These are phyloP conservation scores for Sungouiella thailandica DNA, from an alignment of 805 yeast genomes.

Conservation along the genomic window DNA sequence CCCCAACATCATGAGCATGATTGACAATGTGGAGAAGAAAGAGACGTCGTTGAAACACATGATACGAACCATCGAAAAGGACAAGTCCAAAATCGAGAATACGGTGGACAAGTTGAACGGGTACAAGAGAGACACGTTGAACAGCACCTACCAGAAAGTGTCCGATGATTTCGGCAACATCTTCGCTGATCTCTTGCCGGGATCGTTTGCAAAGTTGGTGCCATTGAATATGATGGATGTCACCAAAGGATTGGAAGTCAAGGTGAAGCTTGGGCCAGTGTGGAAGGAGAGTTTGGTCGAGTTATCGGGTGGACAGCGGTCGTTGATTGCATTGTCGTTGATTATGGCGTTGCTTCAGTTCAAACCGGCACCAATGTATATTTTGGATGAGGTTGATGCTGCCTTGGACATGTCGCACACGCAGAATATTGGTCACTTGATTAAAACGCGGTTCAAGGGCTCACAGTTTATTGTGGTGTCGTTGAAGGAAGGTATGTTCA, in stretches of 20 bases:
- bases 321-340: conserved; percentile 85
- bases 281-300: conserved; percentile 97
- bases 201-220: conserved; percentile 83
- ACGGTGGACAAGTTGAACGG: conserved; percentile 80
- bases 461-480: conserved; percentile 96
- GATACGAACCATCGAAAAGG: conserved; percentile 84
- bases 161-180: conserved; percentile 85
- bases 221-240: conserved; percentile 78
- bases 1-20: conserved; percentile 82
- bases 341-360: conserved; percentile 89
- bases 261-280: conserved; percentile 81
- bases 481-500: conserved; percentile 96
- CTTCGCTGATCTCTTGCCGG: conserved; percentile 83
- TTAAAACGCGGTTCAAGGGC: conserved; percentile 90
- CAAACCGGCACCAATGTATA: conserved; percentile 98
- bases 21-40: conserved; percentile 86
- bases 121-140: conserved; percentile 76
- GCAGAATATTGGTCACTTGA: conserved; percentile 93
- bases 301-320: conserved; percentile 94
- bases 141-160: conserved; percentile 82
- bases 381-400: conserved; percentile 96
- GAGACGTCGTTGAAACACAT: conserved; percentile 70
- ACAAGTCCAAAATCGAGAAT: conserved; percentile 82
- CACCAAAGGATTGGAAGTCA: conserved; percentile 85
- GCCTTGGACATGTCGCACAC: conserved; percentile 96